phyloP scores from a whole-genome alignment of 345 rosid genomes.

The Geranium brycei region DNA sequence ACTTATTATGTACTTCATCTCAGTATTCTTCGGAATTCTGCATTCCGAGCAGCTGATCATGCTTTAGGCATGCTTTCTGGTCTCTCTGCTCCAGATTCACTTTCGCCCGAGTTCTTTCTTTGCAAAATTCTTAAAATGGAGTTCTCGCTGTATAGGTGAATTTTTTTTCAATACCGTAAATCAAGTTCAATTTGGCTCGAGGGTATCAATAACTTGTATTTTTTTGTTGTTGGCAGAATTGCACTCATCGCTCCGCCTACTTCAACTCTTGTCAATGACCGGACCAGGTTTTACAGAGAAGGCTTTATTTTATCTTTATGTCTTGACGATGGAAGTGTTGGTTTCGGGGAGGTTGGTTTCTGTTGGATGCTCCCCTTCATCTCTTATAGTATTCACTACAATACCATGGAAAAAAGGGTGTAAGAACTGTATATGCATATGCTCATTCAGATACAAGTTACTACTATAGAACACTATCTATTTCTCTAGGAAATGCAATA shows the following conservation, averaged over 20 bases:
- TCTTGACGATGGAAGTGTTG: constrained; percentile 76
- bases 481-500: no score
- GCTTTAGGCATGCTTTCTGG: constrained; percentile 32
- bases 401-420: no score
- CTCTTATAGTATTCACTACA: no score
- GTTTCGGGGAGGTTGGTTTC: constrained; percentile 76
- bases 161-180: no score
- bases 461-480: no score
- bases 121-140: constrained; percentile 42
- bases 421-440: no score
- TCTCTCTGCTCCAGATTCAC: constrained; percentile 23
- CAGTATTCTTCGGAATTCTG: constrained; percentile 54
- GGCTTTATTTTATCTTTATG: constrained; percentile 65
- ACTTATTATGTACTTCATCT: constrained; percentile 16
- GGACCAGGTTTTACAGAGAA: constrained; percentile 38
- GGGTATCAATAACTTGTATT: background rate
- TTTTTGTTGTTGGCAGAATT: constrained; percentile 33
- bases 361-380: background rate
- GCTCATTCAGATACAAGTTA: no score
- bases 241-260: constrained; percentile 62
- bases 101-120: constrained; percentile 16
- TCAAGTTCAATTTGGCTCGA: background rate
- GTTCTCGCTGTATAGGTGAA: constrained; percentile 61
- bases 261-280: constrained; percentile 24
- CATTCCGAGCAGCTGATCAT: constrained; percentile 48